A percentile compares a stretch with the other conserved stretches of the same genome.
These are phyloP conservation scores for Rosa rugosa DNA, from an alignment of 306 rosid species.

Conservation along the genomic window DNA sequence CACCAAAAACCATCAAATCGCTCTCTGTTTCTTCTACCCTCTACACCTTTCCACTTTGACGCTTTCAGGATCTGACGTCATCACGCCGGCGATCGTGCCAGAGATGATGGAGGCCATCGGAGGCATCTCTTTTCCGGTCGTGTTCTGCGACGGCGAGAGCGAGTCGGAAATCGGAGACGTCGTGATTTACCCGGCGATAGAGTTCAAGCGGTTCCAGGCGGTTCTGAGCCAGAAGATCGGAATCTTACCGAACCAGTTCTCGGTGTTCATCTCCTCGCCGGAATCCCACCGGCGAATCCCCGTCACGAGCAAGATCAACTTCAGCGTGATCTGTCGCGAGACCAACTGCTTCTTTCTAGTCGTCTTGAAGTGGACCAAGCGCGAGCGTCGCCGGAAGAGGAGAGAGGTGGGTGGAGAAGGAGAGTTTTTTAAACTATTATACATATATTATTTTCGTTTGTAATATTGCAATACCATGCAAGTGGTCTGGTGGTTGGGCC, in stretches of 20 bases:
- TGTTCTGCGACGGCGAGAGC: constrained; percentile 51
- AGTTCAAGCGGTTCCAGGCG: constrained; percentile 44
- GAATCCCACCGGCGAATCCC: constrained; percentile 43
- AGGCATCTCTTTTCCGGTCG: constrained; percentile 36
- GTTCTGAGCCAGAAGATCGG: constrained; percentile 51
- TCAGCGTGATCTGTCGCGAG: constrained; percentile 35
- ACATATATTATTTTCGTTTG: too few relatives aligned
- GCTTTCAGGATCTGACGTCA: neutral
- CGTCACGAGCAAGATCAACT: constrained; percentile 49
- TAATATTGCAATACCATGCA: too few relatives aligned
- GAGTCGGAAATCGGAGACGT: constrained; percentile 50
- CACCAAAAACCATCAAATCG: neutral
- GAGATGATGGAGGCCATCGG: constrained; percentile 32
- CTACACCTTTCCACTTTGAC: neutral
- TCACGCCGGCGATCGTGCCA: neutral
- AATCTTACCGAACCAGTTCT: constrained; percentile 51
- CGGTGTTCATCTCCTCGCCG: constrained; percentile 40
- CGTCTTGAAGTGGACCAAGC: constrained; percentile 48
- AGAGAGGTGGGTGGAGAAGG: too few relatives aligned
- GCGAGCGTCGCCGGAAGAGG: constrained; percentile 44
- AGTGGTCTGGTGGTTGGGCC: too few relatives aligned
- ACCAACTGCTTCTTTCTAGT: constrained; percentile 53
- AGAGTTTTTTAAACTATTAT: too few relatives aligned
- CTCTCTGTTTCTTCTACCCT: neutral
- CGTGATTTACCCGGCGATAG: constrained; percentile 33